Percentiles rank a stretch among this genome's conserved stretches.
Conservation (phyloP, 257 asterid genomes). For the Nicotiana knightiana region DNA sequence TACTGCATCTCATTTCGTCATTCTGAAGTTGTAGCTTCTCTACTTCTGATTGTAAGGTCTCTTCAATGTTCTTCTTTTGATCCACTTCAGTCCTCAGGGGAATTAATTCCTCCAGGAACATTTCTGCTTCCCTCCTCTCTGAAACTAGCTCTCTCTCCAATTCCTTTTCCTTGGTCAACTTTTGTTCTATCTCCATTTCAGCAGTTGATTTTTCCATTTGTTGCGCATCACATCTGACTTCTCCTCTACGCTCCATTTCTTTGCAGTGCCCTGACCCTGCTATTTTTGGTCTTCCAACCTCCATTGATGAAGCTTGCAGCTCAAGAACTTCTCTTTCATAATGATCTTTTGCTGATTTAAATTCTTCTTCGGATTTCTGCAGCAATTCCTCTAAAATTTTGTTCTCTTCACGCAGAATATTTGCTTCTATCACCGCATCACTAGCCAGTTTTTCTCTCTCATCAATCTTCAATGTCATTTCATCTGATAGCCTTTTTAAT, state of each 20-base stretch:
- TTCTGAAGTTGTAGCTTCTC: conserved; percentile 46
- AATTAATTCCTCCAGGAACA: conserved; percentile 36
- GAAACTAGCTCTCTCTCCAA: conserved; percentile 41
- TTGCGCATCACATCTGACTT: conserved; percentile 9
- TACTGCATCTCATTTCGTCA: conserved; percentile 40
- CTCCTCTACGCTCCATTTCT: background rate
- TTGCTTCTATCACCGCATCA: conserved; percentile 49
- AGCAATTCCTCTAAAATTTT: conserved; percentile 54
- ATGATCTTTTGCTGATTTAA: conserved; percentile 30
- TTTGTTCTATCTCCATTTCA: conserved; percentile 27
- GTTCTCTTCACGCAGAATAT: conserved; percentile 47
- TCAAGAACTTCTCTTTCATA: conserved; percentile 33
- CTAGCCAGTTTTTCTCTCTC: conserved; percentile 56
- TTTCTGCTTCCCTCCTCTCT: conserved; percentile 52
- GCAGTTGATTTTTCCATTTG: conserved; percentile 17
- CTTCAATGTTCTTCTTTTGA: conserved; percentile 56
- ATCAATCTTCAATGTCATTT: conserved; percentile 50
- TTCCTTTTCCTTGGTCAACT: conserved; percentile 45
- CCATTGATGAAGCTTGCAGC: background rate
- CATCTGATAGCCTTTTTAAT: conserved; percentile 51
- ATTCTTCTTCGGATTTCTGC: conserved; percentile 47
- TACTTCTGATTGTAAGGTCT: conserved; percentile 53
- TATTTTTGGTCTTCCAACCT: conserved; percentile 15
- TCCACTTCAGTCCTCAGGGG: conserved; percentile 50
- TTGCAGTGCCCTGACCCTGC: background rate